Conservation (phyloP, 164 flowering plant genomes). For the Vitis rupestris region DNA sequence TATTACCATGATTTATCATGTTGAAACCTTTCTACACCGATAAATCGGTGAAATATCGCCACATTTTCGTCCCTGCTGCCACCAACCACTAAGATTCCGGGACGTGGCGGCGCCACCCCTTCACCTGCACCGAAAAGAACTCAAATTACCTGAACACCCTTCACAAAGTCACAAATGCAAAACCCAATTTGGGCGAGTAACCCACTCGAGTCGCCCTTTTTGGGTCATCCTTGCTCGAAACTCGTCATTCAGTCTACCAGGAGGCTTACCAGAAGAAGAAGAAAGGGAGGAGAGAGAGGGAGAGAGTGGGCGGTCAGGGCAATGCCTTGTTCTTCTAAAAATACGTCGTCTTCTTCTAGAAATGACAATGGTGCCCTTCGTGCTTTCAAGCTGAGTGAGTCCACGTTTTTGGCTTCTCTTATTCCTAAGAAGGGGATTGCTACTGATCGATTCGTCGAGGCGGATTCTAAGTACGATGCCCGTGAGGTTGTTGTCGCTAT, state of each 20-base stretch:
- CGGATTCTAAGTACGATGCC: slow-evolving; percentile 63
- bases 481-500: slow-evolving; percentile 78
- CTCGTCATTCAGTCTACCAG: background rate
- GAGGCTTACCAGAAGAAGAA: background rate
- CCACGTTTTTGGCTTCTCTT: slow-evolving; percentile 74
- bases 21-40: too few relatives aligned
- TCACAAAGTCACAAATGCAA: too few relatives aligned
- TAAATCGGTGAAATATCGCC: too few relatives aligned
- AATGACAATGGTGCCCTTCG: slow-evolving; percentile 37
- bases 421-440: slow-evolving; percentile 88
- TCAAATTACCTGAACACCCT: too few relatives aligned
- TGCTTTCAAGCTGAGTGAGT: slow-evolving; percentile 59
- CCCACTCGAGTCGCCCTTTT: too few relatives aligned
- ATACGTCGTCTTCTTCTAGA: slow-evolving; percentile 8
- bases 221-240: too few relatives aligned
- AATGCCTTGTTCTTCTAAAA: slow-evolving; percentile 49
- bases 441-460: slow-evolving; percentile 72
- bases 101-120: too few relatives aligned
- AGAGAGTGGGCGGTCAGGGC: slow-evolving; percentile 25
- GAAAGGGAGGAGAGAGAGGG: background rate
- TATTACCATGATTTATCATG: too few relatives aligned
- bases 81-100: too few relatives aligned
- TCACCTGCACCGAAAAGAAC: too few relatives aligned
- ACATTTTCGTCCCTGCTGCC: too few relatives aligned
- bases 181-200: too few relatives aligned